Evolutionary conservation across 2,329 filamentous ascomycete genomes (phyloP), one percentile per base, ranked within the genome.

Genomic region (Trichophyton mentagrophytes): DNA sequence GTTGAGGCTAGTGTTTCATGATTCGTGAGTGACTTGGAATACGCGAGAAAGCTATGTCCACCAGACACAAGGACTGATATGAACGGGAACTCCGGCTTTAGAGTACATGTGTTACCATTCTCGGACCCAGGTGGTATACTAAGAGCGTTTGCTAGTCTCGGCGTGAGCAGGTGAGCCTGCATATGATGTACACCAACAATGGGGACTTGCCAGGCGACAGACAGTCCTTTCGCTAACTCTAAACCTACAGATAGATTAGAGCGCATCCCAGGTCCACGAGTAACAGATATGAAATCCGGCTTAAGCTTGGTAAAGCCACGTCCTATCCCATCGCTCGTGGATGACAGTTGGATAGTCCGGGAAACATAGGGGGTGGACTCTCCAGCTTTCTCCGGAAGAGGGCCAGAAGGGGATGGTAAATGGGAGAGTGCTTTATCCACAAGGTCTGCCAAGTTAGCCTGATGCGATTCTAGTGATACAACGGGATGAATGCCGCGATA

Each of bases 91-190:
- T 74, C 68, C 0, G 86, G 87, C 22, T 53, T 33, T 33, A 15
- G 49, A 5, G 8, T 15, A 53, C 17, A n/a, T 30, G 11, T 17
- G 69, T 66, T 44, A 13, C 15, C 47, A 3, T 60, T 40, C 27
- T 36, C 60, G 15, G 42, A 53, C 1, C 9, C 40, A 11, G 47
- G 59, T 9, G 57, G 59, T 58, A 59, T 57, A 20, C 62, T 56
- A 62, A 92, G 73, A 3, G 88, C 87, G 36, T 78, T 75, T 3
- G 86, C 85, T 47, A 99, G 81, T 8, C 90, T 81, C 15, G 92
- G 88, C 17, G 93, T 97, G 64, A 99, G 76, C 17, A 93, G 87
- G 73, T 99, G 93, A 9, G 91, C 93, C 72, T 96, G 91, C 93
- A 99, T 97, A 73, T 99, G 93, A 72, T 99, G 88, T 0, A 96